phyloP scores from a whole-genome alignment of 2,329 filamentous ascomycete species.

The Pseudogymnoascus sp. region DNA sequence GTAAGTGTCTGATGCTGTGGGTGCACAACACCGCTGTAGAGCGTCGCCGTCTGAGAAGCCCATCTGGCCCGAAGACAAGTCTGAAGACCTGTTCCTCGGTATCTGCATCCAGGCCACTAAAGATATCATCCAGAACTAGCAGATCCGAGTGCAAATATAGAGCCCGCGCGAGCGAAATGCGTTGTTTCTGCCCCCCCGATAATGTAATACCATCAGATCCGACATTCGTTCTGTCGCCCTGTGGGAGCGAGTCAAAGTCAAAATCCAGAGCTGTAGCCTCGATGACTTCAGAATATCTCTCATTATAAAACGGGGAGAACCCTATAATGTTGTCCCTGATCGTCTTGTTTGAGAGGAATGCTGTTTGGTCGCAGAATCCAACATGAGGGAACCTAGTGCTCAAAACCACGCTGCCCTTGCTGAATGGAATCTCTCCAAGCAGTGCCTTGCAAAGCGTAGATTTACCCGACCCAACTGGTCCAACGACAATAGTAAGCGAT shows the following conservation, averaged over 20 bases:
- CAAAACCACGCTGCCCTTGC: slow-evolving; percentile 20
- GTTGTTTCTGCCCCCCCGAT: slow-evolving; percentile 16
- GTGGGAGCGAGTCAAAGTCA: slow-evolving; percentile 20
- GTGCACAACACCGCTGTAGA: slow-evolving; percentile 33
- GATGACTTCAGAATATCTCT: slow-evolving; percentile 23
- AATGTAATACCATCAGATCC: slow-evolving; percentile 18
- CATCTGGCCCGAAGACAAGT: slow-evolving; percentile 12
- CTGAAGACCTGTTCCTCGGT: slow-evolving; percentile 18
- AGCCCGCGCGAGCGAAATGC: slow-evolving; percentile 17
- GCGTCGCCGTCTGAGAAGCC: slow-evolving; percentile 17
- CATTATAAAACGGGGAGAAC: slow-evolving; percentile 18
- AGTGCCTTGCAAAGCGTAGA: slow-evolving; percentile 30
- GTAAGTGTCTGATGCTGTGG: slow-evolving; percentile 21
- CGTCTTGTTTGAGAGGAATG: slow-evolving; percentile 37
- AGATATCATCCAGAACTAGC: slow-evolving; percentile 21
- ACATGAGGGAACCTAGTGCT: slow-evolving; percentile 17
- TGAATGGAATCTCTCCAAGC: slow-evolving; percentile 29
- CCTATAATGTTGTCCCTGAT: slow-evolving; percentile 35
- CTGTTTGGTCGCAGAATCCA: slow-evolving; percentile 37
- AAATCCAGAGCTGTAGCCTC: slow-evolving; percentile 17
- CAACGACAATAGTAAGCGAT: slow-evolving; percentile 24
- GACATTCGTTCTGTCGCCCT: slow-evolving; percentile 22
- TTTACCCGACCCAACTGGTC: slow-evolving; percentile 28
- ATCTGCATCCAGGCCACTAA: slow-evolving; percentile 21
- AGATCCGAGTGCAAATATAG: slow-evolving; percentile 13